Percentiles rank a stretch among this genome's conserved stretches.
These are phyloP conservation scores for Holtermannia corniformis DNA, from an alignment of 768 basidiomycete genomes.

Conservation along the genomic window DNA sequence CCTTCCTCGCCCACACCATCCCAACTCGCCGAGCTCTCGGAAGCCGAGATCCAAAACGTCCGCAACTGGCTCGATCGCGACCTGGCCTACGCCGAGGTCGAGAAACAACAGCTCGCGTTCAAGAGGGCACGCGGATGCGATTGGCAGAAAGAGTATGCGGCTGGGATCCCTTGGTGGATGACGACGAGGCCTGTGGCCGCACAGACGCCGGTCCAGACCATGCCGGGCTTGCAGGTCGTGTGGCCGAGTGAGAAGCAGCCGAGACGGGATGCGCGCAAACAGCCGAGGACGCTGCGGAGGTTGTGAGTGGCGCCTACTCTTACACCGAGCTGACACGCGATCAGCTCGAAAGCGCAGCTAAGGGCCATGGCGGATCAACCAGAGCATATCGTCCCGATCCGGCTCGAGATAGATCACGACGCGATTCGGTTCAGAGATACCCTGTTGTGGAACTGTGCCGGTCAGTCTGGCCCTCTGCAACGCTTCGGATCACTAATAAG, in stretches of 20 bases:
- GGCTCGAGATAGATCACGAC: slow-evolving; percentile 94
- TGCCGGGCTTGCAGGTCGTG: slow-evolving; percentile 48
- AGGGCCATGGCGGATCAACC: slow-evolving; percentile 38
- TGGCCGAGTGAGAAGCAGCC: slow-evolving; percentile 47
- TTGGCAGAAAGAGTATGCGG: slow-evolving; percentile 61
- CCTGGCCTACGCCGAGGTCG: slow-evolving; percentile 41
- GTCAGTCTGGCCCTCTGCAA: slow-evolving; percentile 46
- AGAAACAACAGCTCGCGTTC: slow-evolving; percentile 47
- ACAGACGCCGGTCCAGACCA: slow-evolving; percentile 40
- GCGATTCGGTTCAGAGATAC: slow-evolving; percentile 90
- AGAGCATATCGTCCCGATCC: slow-evolving; percentile 83
- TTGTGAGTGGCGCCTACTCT: slow-evolving; percentile 51
- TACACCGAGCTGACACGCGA: slow-evolving; percentile 53
- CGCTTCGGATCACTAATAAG: neutral
- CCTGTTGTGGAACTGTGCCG: slow-evolving; percentile 93
- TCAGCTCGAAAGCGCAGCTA: slow-evolving; percentile 42
- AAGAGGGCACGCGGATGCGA: slow-evolving; percentile 46
- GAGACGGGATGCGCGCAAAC: slow-evolving; percentile 45
- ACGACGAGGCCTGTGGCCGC: slow-evolving; percentile 33
- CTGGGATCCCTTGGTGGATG: slow-evolving; percentile 44
- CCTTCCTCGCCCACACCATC: slow-evolving; percentile 53
- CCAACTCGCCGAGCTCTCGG: slow-evolving; percentile 42
- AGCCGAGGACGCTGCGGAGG: slow-evolving; percentile 54
- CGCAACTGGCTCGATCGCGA: slow-evolving; percentile 60
- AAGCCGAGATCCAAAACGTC: slow-evolving; percentile 50